These are phyloP conservation scores for Nidula niveotomentosa DNA, from an alignment of 1,284 basidiomycete genomes.

Conservation along the genomic window DNA sequence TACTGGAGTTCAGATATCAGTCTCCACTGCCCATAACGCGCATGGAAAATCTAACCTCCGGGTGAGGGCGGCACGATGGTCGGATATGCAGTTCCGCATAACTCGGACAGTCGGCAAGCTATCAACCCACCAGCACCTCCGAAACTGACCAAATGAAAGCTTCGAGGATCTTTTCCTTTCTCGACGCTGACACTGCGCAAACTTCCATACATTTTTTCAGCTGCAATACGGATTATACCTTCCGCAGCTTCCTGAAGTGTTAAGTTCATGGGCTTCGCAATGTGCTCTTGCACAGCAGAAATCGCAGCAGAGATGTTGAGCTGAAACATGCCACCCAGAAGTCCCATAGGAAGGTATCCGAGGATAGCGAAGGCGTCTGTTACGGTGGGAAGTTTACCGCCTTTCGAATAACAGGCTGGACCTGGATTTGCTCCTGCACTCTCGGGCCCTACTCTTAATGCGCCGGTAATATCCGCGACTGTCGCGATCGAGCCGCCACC, in stretches of 20 bases:
- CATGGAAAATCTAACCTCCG: slow-evolving; percentile 12
- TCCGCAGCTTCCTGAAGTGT: slow-evolving; percentile 22
- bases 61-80: slow-evolving; percentile 27
- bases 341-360: slow-evolving; percentile 22
- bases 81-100: slow-evolving; percentile 20
- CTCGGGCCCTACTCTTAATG: slow-evolving; percentile 27
- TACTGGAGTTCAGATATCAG: slow-evolving; percentile 12
- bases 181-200: slow-evolving; percentile 24
- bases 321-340: slow-evolving; percentile 24
- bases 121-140: slow-evolving; percentile 20
- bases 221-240: slow-evolving; percentile 23
- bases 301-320: slow-evolving; percentile 19
- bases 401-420: slow-evolving; percentile 24
- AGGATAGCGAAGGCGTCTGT: slow-evolving; percentile 26
- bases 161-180: slow-evolving; percentile 26
- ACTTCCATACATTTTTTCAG: slow-evolving; percentile 27
- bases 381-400: slow-evolving; percentile 23
- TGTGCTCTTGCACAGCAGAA: slow-evolving; percentile 16
- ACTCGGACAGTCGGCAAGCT: slow-evolving; percentile 16
- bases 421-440: slow-evolving; percentile 25
- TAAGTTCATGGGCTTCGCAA: slow-evolving; percentile 22
- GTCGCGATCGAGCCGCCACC: slow-evolving; percentile 27
- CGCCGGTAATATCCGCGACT: slow-evolving; percentile 23
- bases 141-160: slow-evolving; percentile 24
- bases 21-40: not conserved